A percentile compares a stretch with the other conserved stretches of the same genome.
Evolutionary conservation across 179 eudicot genomes (phyloP).

Genomic region (Spinacia oleracea): DNA sequence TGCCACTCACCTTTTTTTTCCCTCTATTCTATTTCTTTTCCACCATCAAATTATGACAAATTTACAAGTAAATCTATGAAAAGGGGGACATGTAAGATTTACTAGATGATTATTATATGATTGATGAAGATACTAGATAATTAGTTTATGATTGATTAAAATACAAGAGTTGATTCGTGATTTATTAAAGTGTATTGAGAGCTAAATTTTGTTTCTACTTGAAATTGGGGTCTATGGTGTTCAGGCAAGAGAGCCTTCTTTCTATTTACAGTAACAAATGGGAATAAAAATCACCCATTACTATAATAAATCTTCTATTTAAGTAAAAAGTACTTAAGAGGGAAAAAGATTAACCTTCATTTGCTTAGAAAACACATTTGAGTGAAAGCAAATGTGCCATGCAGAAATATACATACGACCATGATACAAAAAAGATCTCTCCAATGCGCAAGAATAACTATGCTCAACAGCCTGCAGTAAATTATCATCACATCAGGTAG

Average conservation of each 20-base stretch:
- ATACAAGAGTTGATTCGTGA: too few species aligned
- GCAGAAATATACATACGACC: slow-evolving; percentile 95
- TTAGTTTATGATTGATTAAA: too few species aligned
- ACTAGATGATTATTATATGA: too few species aligned
- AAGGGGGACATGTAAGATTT: too few species aligned
- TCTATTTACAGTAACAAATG: neutral
- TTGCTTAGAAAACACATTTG: slow-evolving; percentile 90
- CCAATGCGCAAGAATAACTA: slow-evolving; percentile 95
- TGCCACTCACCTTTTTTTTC: too few species aligned
- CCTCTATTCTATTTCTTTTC: too few species aligned
- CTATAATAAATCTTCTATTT: neutral
- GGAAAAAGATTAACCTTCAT: slow-evolving; percentile 64
- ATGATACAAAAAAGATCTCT: slow-evolving; percentile 93
- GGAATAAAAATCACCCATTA: neutral
- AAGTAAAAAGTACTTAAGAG: neutral
- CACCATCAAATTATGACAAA: too few species aligned
- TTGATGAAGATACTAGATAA: too few species aligned
- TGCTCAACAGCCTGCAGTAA: slow-evolving; percentile 68
- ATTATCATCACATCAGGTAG: slow-evolving; percentile 10
- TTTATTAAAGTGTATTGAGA: too few species aligned
- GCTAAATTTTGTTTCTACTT: too few species aligned
- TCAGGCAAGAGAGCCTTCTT: neutral
- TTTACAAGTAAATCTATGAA: too few species aligned
- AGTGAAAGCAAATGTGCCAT: slow-evolving; percentile 94
- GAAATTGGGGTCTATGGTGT: too few species aligned